These are phyloP conservation scores for Tetrahymena elliotti DNA, from an alignment of 73 alveolate genomes.

Conservation along the genomic window DNA sequence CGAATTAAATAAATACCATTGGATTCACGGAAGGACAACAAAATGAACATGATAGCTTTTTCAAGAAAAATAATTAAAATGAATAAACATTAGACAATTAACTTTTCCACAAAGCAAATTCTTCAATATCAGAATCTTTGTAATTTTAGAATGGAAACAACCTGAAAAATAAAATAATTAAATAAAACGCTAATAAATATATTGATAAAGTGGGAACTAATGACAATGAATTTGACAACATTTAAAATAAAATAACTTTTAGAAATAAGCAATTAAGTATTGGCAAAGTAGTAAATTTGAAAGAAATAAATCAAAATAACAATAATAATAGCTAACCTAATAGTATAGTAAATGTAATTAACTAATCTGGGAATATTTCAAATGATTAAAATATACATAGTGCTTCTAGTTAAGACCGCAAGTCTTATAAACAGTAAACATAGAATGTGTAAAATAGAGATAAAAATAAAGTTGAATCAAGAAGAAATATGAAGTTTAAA, in stretches of 20 bases:
- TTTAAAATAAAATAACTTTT: background rate
- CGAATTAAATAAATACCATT: too few relatives aligned
- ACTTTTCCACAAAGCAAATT: background rate
- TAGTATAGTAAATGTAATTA: too few relatives aligned
- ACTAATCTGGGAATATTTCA: background rate
- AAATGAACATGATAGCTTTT: background rate
- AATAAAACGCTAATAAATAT: background rate
- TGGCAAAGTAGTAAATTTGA: background rate
- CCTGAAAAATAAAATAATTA: background rate
- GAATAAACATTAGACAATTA: background rate
- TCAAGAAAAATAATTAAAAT: too few relatives aligned
- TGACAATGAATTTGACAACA: background rate
- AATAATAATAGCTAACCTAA: background rate
- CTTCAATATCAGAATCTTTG: background rate
- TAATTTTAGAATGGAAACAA: background rate
- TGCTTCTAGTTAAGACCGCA: background rate
- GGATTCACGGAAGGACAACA: background rate
- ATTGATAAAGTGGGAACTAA: background rate
- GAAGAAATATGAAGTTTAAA: background rate
- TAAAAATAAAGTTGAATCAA: background rate
- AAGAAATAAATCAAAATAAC: background rate
- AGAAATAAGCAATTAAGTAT: background rate
- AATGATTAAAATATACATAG: background rate
- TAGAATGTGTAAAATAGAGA: background rate
- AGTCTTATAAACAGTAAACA: background rate